Conservation (phyloP, 2,329 filamentous ascomycete genomes). For the Calonectria henricotiae region DNA sequence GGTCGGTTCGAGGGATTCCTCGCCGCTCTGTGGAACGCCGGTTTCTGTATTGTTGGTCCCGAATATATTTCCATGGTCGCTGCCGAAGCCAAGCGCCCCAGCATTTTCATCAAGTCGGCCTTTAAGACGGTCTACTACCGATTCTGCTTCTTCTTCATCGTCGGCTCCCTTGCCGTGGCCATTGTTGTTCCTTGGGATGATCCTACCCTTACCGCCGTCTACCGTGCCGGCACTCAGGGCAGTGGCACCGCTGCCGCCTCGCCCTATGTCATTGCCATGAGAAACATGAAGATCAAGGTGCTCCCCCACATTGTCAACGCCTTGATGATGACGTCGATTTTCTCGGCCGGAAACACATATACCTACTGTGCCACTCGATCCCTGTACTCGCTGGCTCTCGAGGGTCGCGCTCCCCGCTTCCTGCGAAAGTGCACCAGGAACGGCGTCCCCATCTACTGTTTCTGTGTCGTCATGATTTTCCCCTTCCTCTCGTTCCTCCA, state of each 20-base stretch:
- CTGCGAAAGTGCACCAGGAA: conserved; percentile 73
- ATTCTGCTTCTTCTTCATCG: conserved; percentile 80
- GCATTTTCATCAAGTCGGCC: conserved; percentile 76
- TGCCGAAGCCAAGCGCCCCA: conserved; percentile 78
- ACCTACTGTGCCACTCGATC: conserved; percentile 69
- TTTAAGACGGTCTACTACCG: conserved; percentile 84
- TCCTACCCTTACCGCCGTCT: conserved; percentile 68
- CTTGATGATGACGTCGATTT: conserved; percentile 62
- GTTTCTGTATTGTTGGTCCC: conserved; percentile 77
- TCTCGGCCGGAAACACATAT: conserved; percentile 68
- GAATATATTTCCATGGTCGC: conserved; percentile 81
- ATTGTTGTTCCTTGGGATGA: conserved; percentile 79
- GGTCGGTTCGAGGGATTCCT: conserved; percentile 82
- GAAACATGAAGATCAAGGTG: conserved; percentile 67
- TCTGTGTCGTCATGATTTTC: conserved; percentile 69
- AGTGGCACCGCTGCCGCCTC: conserved; percentile 69
- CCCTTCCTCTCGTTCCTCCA: conserved; percentile 70
- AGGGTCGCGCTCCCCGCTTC: conserved; percentile 67
- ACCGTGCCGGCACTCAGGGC: conserved; percentile 57
- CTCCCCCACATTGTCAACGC: conserved; percentile 75
- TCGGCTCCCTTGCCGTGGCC: conserved; percentile 77
- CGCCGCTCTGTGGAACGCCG: conserved; percentile 76
- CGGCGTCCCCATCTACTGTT: conserved; percentile 75
- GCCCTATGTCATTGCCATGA: conserved; percentile 77
- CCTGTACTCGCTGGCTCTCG: conserved; percentile 67